Evolutionary conservation across 805 yeast genomes (phyloP), one percentile per base, ranked within the genome.

Genomic region (Zygosaccharomyces rouxii): DNA sequence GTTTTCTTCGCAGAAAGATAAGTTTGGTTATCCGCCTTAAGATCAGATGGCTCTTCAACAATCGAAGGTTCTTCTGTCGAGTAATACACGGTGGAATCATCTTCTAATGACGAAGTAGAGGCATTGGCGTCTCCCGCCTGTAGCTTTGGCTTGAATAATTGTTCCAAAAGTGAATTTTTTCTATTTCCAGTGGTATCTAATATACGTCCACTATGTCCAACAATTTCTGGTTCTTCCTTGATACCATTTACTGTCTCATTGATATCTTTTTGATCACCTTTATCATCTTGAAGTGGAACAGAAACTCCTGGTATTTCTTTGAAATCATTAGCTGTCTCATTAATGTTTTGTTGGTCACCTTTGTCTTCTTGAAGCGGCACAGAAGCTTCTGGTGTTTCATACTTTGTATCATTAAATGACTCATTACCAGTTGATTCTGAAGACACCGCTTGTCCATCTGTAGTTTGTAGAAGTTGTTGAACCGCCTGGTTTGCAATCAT

Each of bases 21-120:
- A 13, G 18, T 29, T 11, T 30, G 23, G 3, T 16, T 10, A 29
- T 43, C 39, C 6, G 11, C 16, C 14, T 23, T 18, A n/a, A 5
- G 19, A 21, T 7, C 11, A 21, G 13, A 7, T 29, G 14, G 21
- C 3, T 23, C 16, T 23, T 31, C 22, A 4, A 16, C 44, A 40
- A 19, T 26, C 6, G 9, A 19, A 10, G 16, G 18, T 25, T 56
- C 55, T 21, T 49, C 52, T 10, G 49, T 55, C 4, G 61, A 57
- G 30, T 47, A 56, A 35, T 52, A 59, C 3, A 52, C 38, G 4
- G 59, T 49, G 5, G 46, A 41, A 5, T 54, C 55, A 41, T 46
- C 46, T 19, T 29, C 44, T 1, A 31, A 18, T 18, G 48, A 43
- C 1, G 39, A 37, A 10, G 16, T n/a, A n/a, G 22, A 26, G 5